phyloP scores from a whole-genome alignment of 768 basidiomycete genomes.

The Trametes cubensis region DNA sequence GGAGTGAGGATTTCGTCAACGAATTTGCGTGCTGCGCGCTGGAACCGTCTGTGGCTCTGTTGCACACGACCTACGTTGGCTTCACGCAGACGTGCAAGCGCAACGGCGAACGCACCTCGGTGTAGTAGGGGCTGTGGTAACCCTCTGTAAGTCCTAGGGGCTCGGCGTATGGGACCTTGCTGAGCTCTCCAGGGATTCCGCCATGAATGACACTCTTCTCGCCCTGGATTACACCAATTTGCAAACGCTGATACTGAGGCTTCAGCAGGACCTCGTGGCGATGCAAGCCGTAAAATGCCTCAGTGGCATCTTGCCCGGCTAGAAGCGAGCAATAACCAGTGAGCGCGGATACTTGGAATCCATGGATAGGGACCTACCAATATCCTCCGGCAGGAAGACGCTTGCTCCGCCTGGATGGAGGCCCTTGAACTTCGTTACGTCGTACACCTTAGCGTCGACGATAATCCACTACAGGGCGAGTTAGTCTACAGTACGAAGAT shows the following conservation, averaged over 20 bases:
- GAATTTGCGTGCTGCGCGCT: slow-evolving; percentile 63
- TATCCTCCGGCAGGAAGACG: slow-evolving; percentile 76
- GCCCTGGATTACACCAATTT: slow-evolving; percentile 73
- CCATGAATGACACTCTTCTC: slow-evolving; percentile 56
- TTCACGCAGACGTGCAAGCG: background rate
- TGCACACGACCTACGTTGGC: slow-evolving; percentile 14
- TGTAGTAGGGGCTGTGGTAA: slow-evolving; percentile 79
- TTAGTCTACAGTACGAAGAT: background rate
- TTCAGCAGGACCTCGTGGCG: slow-evolving; percentile 78
- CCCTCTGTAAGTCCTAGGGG: slow-evolving; percentile 78
- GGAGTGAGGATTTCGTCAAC: slow-evolving; percentile 65
- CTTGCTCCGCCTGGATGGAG: slow-evolving; percentile 84
- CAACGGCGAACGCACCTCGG: slow-evolving; percentile 49
- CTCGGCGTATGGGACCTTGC: slow-evolving; percentile 85
- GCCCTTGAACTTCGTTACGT: slow-evolving; percentile 76
- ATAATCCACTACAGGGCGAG: slow-evolving; percentile 65
- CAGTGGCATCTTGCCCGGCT: slow-evolving; percentile 88
- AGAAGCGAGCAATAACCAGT: slow-evolving; percentile 3
- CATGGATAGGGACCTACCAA: slow-evolving; percentile 53
- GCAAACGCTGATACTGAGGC: slow-evolving; percentile 73
- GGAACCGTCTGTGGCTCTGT: slow-evolving; percentile 65
- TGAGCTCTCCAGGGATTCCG: slow-evolving; percentile 58
- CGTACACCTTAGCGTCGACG: slow-evolving; percentile 82
- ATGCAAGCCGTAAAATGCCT: slow-evolving; percentile 88
- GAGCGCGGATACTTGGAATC: background rate